A percentile compares a stretch with the other conserved stretches of the same genome.
phyloP scores from a whole-genome alignment of 768 basidiomycete species.

The Lanmaoa rubissima region DNA sequence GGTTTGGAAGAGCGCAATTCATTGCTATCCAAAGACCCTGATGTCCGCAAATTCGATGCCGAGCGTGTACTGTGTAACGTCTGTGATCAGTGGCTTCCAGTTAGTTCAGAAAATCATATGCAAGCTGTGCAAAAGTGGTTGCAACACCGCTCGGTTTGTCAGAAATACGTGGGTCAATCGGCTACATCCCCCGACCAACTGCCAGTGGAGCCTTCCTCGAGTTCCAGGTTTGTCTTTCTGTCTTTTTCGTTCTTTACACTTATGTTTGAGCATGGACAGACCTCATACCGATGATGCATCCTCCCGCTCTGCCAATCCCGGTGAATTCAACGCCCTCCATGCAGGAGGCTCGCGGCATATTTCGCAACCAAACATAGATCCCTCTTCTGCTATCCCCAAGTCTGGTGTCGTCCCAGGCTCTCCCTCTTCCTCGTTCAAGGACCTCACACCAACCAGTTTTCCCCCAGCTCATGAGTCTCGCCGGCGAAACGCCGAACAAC shows the following conservation, averaged over 20 bases:
- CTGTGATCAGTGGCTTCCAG: conserved; percentile 66
- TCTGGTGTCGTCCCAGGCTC: conserved; percentile 25
- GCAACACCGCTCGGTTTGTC: conserved; percentile 57
- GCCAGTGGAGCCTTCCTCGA: conserved; percentile 21
- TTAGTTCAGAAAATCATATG: conserved; percentile 58
- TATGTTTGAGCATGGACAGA: conserved; percentile 3
- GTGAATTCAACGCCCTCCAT: conserved; percentile 15
- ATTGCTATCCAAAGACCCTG: conserved; percentile 60
- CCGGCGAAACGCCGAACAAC: conserved; percentile 75
- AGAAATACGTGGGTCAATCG: conserved; percentile 30
- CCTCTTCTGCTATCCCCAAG: conserved; percentile 6
- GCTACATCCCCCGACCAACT: conserved; percentile 8
- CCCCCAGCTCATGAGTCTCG: conserved; percentile 63
- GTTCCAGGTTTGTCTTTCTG: conserved; percentile 18
- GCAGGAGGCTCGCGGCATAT: conserved; percentile 24
- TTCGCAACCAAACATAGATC: conserved; percentile 10
- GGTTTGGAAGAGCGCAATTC: conserved; percentile 61
- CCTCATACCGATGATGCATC: conserved; percentile 22
- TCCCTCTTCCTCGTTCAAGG: conserved; percentile 47
- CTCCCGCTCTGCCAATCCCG: conserved; percentile 32
- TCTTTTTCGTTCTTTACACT: conserved; percentile 4
- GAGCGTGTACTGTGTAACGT: conserved; percentile 68
- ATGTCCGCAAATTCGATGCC: conserved; percentile 72
- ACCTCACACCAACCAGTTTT: conserved; percentile 57
- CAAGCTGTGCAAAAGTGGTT: conserved; percentile 66